Evolutionary conservation across 2,329 filamentous ascomycete genomes (phyloP), one percentile per base, ranked within the genome.

Genomic region (Fusarium stilboides): DNA sequence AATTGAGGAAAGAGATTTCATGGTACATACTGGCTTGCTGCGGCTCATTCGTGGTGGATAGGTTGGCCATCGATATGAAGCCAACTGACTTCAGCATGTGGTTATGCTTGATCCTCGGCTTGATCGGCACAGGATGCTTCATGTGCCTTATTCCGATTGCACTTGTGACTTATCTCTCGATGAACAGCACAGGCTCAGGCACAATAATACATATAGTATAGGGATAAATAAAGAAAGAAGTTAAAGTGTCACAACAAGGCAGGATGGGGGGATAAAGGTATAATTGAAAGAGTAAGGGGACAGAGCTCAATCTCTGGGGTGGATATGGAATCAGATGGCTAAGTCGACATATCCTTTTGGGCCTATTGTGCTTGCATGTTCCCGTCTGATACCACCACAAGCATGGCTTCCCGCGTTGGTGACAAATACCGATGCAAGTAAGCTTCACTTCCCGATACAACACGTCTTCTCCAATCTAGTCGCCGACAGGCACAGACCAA

Each of bases 101-200:
- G 10, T 3, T 4, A 1, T 31, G 10, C 10, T 13, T 31, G 10
- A 31, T 1, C 1, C 3, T 3, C 4, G 10, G 2, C 3, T 31
- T 31, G 2, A 10, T 13, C 5, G 28, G 28, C 7, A 24, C n/a
- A n/a, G n/a, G n/a, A n/a, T n/a, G 7, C 22, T 24, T 24, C 22
- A 24, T 24, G 22, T 24, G 22, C 5, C 22, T 5, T 24, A 7
- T 24, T 24, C 22, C 5, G 5, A 24, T 24, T 24, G 22, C 28
- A 31, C 4, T 10, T 13, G 10, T 31, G 28, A 10, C 10, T 31
- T 9, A 13, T 31, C 10, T 31, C 28, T 12, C 28, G 10, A 12
- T 31, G 28, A 31, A 31, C 28, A 31, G 28, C 10, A 13, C 28
- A 31, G 26, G 6, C 26, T 28, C 26, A 9, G 10, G 26, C 26